phyloP scores from a whole-genome alignment of 495 filamentous ascomycete genomes.

The Rhizodiscina lignyota region DNA sequence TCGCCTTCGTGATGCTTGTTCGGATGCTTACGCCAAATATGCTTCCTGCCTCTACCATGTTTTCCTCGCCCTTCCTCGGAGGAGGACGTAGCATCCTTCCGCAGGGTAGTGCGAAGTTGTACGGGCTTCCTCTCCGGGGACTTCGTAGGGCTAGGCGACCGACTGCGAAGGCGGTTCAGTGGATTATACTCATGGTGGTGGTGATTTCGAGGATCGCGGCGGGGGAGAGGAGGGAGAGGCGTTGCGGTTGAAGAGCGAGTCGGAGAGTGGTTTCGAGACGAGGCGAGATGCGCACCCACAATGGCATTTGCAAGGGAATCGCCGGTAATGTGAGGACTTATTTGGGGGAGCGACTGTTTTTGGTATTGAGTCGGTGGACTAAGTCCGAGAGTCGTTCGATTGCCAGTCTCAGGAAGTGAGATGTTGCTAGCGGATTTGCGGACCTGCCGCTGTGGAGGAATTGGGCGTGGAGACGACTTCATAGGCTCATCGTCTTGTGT shows the following conservation, averaged over 20 bases:
- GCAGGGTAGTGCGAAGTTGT: too few species aligned
- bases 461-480: background rate
- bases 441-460: background rate
- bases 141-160: too few species aligned
- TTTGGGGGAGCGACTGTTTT: constrained; percentile 13
- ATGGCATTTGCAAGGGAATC: constrained; percentile 57
- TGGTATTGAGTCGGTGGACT: too few species aligned
- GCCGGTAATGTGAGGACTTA: constrained; percentile 26
- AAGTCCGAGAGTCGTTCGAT: too few species aligned
- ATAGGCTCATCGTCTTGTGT: background rate
- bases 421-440: background rate
- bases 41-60: constrained; percentile 12
- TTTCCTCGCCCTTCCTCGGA: constrained; percentile 29
- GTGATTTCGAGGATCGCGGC: too few species aligned
- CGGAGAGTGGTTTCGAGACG: constrained; percentile 44
- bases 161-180: too few species aligned
- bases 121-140: too few species aligned
- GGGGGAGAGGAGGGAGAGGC: constrained; percentile 21
- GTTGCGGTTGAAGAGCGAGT: constrained; percentile 13
- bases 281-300: constrained; percentile 70
- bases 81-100: too few species aligned
- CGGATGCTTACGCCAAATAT: constrained; percentile 44
- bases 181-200: too few species aligned
- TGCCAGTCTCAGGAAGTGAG: background rate
- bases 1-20: constrained; percentile 83